phyloP scores from a whole-genome alignment of 2,329 filamentous ascomycete genomes.

The Aureobasidium sp. region DNA sequence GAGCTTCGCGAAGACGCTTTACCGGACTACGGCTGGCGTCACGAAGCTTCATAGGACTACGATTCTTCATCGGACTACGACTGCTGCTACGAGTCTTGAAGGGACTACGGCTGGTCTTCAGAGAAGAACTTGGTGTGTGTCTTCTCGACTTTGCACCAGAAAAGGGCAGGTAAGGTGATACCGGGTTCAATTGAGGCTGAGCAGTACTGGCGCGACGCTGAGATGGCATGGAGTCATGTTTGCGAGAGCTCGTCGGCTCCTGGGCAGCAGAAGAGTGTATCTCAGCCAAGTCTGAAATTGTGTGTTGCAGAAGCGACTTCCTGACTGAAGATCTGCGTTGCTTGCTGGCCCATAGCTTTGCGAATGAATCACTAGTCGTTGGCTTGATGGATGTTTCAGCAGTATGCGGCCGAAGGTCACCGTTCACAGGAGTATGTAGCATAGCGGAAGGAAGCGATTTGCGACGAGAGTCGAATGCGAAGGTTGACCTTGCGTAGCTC shows the following conservation, averaged over 20 bases:
- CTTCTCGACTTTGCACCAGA: slow-evolving; percentile 17
- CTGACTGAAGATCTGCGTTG: slow-evolving; percentile 22
- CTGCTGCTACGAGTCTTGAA: neutral
- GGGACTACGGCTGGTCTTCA: neutral
- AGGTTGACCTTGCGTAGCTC: slow-evolving; percentile 35
- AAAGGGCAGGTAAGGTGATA: slow-evolving; percentile 10
- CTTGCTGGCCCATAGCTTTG: slow-evolving; percentile 25
- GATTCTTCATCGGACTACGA: neutral
- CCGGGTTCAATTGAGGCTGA: neutral
- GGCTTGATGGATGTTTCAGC: slow-evolving; percentile 34
- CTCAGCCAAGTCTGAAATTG: neutral
- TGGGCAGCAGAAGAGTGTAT: neutral
- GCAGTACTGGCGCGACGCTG: neutral
- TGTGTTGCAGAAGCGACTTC: neutral
- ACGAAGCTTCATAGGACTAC: neutral
- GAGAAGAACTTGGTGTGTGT: slow-evolving; percentile 21
- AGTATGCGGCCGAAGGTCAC: slow-evolving; percentile 30
- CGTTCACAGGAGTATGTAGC: slow-evolving; percentile 25
- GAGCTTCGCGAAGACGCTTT: slow-evolving; percentile 28
- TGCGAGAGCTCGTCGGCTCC: neutral
- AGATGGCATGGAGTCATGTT: slow-evolving; percentile 2
- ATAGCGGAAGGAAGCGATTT: slow-evolving; percentile 34
- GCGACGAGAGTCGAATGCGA: slow-evolving; percentile 34
- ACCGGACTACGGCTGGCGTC: slow-evolving; percentile 26
- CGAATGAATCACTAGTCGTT: slow-evolving; percentile 27